Percentiles rank a stretch among this genome's conserved stretches.
These are phyloP conservation scores for Candida chilensis DNA, from an alignment of 805 yeast genomes.

Conservation along the genomic window DNA sequence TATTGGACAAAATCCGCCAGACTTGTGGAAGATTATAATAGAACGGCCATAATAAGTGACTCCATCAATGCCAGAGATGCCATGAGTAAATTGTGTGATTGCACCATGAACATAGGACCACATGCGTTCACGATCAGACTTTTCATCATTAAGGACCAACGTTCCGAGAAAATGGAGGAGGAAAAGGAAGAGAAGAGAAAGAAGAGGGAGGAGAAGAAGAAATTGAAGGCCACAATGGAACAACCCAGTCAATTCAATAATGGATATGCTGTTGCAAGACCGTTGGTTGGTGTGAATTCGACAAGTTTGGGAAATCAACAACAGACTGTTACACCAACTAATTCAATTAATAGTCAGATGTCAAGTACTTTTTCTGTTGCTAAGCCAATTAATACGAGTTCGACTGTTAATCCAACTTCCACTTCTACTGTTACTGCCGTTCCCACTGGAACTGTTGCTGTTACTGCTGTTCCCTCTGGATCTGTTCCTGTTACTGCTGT, in stretches of 20 bases:
- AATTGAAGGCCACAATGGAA: not conserved
- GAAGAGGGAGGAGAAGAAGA: slow-evolving; percentile 3
- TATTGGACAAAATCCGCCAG: slow-evolving; percentile 46
- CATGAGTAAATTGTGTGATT: slow-evolving; percentile 83
- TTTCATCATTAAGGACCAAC: slow-evolving; percentile 80
- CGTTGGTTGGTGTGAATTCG: no score
- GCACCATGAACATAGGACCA: slow-evolving; percentile 68
- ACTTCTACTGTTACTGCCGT: no score
- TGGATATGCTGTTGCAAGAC: no score
- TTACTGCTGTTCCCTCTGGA: not conserved
- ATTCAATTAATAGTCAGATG: not conserved
- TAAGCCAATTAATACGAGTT: no score
- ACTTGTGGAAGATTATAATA: slow-evolving; percentile 11
- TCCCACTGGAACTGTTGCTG: no score
- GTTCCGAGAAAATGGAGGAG: slow-evolving; percentile 38
- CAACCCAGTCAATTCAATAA: not conserved
- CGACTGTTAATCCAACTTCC: no score
- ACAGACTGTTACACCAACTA: not conserved
- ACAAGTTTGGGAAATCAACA: no score
- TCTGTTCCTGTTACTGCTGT: not conserved
- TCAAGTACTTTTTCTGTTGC: no score
- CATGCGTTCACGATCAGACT: slow-evolving; percentile 71
- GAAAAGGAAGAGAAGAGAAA: slow-evolving; percentile 11
- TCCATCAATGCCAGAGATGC: slow-evolving; percentile 62
- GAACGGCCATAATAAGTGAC: slow-evolving; percentile 23